Base-by-base conservation (phyloP, 306 rosid genomes). In the Cyamopsis tetragonoloba region DNA sequence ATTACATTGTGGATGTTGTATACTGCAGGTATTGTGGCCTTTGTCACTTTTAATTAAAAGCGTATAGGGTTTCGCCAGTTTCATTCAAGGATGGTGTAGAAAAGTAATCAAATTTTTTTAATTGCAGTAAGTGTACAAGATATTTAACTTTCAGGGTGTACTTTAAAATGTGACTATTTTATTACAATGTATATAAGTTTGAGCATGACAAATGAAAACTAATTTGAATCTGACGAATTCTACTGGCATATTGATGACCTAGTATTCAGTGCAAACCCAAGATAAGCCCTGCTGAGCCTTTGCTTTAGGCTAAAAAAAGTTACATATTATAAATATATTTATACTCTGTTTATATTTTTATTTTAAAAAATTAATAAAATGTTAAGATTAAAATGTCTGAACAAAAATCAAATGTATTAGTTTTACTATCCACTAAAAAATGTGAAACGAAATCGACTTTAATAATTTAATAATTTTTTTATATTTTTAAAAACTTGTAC, bases 171-270 rank as follows among this genome's bases (percentile, higher is more conserved):
- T 63, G 68, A 70, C 37, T n/a, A n/a, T n/a, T 69, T 18, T 77
- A 62, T 38, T 66, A 42, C 72, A 26, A 31, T 77, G 77, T 70
- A 77, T 63, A 77, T 43, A 77, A 68, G 62, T 54, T 70, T 55
- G 72, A 63, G 62, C 76, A 18, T 62, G 38, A 44, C 6, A 12
- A 69, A 68, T 30, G 63, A 61, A 38, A 50, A 68, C 66, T 43
- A 76, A 51, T 30, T 28, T 60, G 58, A 42, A 10, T 23, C 72
- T 27, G 24, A 2, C 31, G n/a, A 64, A 14, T 56, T 57, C 50
- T 55, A 15, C 14, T 26, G 13, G 34, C 27, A 12, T 23, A 11
- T 31, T 23, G 43, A 68, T 68, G 47, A 14, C 48, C 37, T 46
- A 7, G 15, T n/a, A 27, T 50, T 50, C 10, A 5, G 57, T 32